Base-by-base conservation (phyloP, 306 rosid species). In the Trichosanthes truncata region DNA sequence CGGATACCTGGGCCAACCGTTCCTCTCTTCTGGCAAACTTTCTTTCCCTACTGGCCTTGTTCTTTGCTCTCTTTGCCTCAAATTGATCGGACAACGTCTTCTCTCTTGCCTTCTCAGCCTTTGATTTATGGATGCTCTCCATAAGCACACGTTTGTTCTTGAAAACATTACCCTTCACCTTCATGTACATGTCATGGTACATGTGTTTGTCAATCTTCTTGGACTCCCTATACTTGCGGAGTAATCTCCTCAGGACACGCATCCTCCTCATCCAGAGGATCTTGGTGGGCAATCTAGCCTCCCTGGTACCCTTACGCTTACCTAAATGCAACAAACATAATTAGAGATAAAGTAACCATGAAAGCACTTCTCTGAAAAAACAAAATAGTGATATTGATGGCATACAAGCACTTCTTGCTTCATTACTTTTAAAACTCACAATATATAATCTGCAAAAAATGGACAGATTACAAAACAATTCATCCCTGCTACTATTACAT, bases 121-220 rank as follows among this genome's bases (percentile, higher is more conserved):
- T 94, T 3, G 97, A 89, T 82, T 92, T 94, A 86, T 94, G 97
- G 12, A 94, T 94, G 87, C 97, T 94, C 87, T 94, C 98, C 98
- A 94, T 94, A 0, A 94, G 82, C 73, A 94, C 98, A 68, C 98
- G 91, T 79, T 94, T 94, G 83, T 94, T 94, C 91, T 94, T 94
- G 84, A 92, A 94, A 26, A 92, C 98, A 46, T 94, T 94, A 88
- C 98, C 98, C 92, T 94, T 94, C 0, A 94, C 98, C 89, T 87
- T 92, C 98, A 94, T 89, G 84, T 94, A 94, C 98, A 92, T 94
- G 84, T 92, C 97, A 87, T 94, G 98, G 85, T 92, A 94, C 98
- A 94, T 94, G 81, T 94, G 98, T 86, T 88, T 92, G 83, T 94
- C 97, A 69, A 94, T 94, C 89, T 94, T 94, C 88, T 92, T 94